Evolutionary conservation across 1,139 yeast species (phyloP).

Genomic region (Debaryomycetaceae sp.): DNA sequence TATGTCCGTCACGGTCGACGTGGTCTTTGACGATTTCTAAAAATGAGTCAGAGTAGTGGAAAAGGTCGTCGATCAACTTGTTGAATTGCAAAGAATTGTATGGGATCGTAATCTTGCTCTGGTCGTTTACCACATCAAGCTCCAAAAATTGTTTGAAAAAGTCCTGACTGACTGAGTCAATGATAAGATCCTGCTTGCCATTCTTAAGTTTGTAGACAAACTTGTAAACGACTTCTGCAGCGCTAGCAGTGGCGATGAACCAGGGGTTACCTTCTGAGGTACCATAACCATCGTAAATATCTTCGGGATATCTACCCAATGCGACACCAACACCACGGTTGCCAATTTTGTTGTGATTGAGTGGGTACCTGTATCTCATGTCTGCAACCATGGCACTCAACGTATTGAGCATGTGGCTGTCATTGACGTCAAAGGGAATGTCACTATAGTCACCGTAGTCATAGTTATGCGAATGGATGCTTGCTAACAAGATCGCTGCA

Average conservation of each 20-base stretch:
- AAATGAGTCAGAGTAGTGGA: conserved; percentile 71
- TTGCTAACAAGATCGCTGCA: conserved; percentile 71
- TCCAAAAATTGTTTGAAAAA: conserved; percentile 31
- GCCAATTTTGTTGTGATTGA: conserved; percentile 52
- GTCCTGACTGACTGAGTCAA: conserved; percentile 22
- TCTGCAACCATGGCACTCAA: conserved; percentile 55
- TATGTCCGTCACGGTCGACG: conserved; percentile 66
- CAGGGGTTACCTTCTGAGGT: conserved; percentile 87
- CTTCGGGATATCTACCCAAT: conserved; percentile 92
- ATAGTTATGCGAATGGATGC: conserved; percentile 60
- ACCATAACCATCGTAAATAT: conserved; percentile 77
- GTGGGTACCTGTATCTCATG: conserved; percentile 73
- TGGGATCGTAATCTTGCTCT: conserved; percentile 29
- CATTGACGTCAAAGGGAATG: conserved; percentile 60
- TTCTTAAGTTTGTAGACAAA: conserved; percentile 24
- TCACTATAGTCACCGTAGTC: conserved; percentile 25
- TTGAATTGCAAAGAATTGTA: conserved; percentile 48
- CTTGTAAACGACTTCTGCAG: conserved; percentile 58
- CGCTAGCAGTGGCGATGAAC: conserved; percentile 85
- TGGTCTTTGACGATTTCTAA: conserved; percentile 70
- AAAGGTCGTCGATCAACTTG: conserved; percentile 43
- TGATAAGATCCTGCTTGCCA: conserved; percentile 21
- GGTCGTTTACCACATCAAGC: conserved; percentile 29
- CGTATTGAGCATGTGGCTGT: conserved; percentile 55
- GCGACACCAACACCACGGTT: conserved; percentile 55